Evolutionary conservation across 2,329 filamentous ascomycete species (phyloP).

Genomic region (Alternaria tenuissima): DNA sequence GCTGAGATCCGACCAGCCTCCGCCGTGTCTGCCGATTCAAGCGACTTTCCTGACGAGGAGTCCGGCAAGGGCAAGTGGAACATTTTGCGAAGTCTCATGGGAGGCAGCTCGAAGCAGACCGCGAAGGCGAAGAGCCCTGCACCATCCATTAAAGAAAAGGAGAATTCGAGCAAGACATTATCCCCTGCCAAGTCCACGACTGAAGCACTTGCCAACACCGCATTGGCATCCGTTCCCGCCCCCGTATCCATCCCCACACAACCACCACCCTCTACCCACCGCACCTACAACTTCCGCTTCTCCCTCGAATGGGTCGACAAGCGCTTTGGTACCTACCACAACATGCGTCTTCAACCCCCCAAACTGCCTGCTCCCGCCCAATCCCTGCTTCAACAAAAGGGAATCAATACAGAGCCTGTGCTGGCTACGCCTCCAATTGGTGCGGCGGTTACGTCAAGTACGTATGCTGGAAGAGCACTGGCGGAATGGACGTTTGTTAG

Average conservation of each 20-base stretch:
- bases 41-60: slow-evolving; percentile 47
- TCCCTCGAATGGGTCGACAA: slow-evolving; percentile 72
- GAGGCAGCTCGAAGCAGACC: slow-evolving; percentile 54
- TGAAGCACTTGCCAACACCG: slow-evolving; percentile 16
- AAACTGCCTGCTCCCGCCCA: slow-evolving; percentile 76
- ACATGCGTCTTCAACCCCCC: slow-evolving; percentile 71
- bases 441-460: slow-evolving; percentile 53
- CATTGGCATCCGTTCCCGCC: neutral
- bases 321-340: slow-evolving; percentile 64
- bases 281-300: slow-evolving; percentile 76
- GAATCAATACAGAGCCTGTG: slow-evolving; percentile 39
- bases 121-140: slow-evolving; percentile 52
- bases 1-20: slow-evolving; percentile 40
- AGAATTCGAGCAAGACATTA: slow-evolving; percentile 26
- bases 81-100: slow-evolving; percentile 70
- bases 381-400: slow-evolving; percentile 61
- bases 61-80: slow-evolving; percentile 67
- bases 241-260: slow-evolving; percentile 9
- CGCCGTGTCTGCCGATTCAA: slow-evolving; percentile 40
- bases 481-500: slow-evolving; percentile 81
- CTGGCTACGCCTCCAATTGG: slow-evolving; percentile 48
- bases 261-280: slow-evolving; percentile 61
- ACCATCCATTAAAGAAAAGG: slow-evolving; percentile 34
- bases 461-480: slow-evolving; percentile 74
- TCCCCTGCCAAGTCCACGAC: slow-evolving; percentile 12